These are phyloP conservation scores for Eruca vesicaria DNA, from an alignment of 441 rosid genomes.

Conservation along the genomic window DNA sequence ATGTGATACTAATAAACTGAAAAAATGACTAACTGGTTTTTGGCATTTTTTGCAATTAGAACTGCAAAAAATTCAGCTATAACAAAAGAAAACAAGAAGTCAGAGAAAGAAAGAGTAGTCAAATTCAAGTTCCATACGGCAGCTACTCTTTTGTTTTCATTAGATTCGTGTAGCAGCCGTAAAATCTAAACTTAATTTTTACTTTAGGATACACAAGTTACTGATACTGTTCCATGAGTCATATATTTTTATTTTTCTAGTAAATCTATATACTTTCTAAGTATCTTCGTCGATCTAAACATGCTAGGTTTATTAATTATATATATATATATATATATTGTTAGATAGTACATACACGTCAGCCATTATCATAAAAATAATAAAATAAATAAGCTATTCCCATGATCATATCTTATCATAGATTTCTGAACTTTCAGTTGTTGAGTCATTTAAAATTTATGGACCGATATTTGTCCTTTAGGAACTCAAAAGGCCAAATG, in stretches of 20 bases:
- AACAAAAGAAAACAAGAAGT: neutral
- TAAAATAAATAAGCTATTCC: neutral
- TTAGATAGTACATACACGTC: conserved; percentile 5
- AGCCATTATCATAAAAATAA: neutral
- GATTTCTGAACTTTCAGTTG: neutral
- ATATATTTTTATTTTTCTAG: neutral
- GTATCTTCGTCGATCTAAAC: conserved; percentile 15
- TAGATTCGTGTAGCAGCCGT: conserved; percentile 18
- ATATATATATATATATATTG: no score
- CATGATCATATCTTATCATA: conserved; percentile 22
- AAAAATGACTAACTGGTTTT: neutral
- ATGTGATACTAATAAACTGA: neutral
- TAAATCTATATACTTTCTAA: neutral
- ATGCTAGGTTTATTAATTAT: conserved; percentile 28
- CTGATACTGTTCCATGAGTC: conserved; percentile 19
- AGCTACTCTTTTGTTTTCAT: conserved; percentile 29
- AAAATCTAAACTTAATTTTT: conserved; percentile 10
- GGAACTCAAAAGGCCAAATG: conserved; percentile 38
- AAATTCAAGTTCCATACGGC: conserved; percentile 44
- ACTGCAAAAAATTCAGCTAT: neutral
- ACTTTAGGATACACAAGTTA: neutral
- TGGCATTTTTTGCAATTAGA: conserved; percentile 18
- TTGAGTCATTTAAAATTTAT: neutral
- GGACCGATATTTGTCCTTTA: conserved; percentile 37
- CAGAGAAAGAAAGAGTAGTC: conserved; percentile 12